A percentile compares a stretch with the other conserved stretches of the same genome.
Conservation (phyloP, 2,329 filamentous ascomycete genomes). For the Fonsecaea nubica region DNA sequence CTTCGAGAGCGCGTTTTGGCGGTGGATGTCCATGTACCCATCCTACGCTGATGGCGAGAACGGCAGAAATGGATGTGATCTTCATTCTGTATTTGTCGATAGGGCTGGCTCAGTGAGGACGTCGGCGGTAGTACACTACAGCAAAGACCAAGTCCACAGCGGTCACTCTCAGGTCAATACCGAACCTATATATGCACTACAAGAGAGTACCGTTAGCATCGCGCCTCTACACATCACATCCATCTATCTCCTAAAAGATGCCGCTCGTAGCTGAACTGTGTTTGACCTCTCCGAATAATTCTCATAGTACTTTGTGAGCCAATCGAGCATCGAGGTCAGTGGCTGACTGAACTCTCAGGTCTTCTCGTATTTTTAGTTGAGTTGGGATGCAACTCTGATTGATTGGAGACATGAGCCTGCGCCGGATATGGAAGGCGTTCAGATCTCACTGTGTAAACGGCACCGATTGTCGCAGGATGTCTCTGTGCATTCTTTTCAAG, state of each 20-base stretch:
- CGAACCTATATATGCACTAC: neutral
- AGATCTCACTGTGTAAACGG: neutral
- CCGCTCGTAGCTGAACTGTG: neutral
- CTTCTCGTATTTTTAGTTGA: neutral
- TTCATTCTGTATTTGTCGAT: constrained; percentile 6
- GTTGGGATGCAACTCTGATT: neutral
- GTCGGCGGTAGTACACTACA: neutral
- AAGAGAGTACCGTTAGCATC: too few relatives aligned
- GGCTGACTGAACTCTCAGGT: neutral
- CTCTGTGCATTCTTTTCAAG: neutral
- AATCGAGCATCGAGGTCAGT: neutral
- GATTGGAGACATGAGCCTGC: neutral
- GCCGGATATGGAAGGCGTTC: neutral
- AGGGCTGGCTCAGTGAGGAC: neutral
- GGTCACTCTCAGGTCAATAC: neutral
- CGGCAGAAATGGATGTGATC: neutral
- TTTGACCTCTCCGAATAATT: neutral
- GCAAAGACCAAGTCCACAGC: neutral
- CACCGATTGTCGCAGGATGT: neutral
- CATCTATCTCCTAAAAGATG: neutral
- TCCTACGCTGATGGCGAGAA: neutral
- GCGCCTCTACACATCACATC: neutral
- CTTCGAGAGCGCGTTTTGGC: neutral
- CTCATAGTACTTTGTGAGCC: neutral
- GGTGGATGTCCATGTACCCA: neutral